Percentiles rank a stretch among this genome's conserved stretches.
phyloP scores from a whole-genome alignment of 2,329 filamentous ascomycete genomes.

The Alternaria rosae region DNA sequence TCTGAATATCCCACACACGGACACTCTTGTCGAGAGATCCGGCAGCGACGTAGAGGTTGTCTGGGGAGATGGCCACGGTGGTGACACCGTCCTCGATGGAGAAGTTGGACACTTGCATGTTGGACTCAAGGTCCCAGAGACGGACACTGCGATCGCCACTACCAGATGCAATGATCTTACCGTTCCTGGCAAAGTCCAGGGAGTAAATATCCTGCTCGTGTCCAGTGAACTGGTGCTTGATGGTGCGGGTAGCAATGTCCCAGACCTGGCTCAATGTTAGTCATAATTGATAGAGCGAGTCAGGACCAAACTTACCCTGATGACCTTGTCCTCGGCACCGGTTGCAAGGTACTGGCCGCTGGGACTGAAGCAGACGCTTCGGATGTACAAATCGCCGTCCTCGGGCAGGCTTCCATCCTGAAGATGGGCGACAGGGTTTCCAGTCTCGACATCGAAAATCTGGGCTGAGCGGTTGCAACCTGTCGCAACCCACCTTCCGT shows the following conservation, averaged over 20 bases:
- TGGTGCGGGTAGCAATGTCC: slow-evolving; percentile 85
- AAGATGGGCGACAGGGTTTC: slow-evolving; percentile 86
- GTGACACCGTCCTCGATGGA: slow-evolving; percentile 97
- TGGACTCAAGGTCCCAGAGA: slow-evolving; percentile 92
- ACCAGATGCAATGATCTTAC: slow-evolving; percentile 92
- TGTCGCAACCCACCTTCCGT: slow-evolving; percentile 94
- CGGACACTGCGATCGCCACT: slow-evolving; percentile 94
- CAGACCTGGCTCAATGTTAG: slow-evolving; percentile 70
- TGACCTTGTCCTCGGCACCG: slow-evolving; percentile 96
- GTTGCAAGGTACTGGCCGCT: slow-evolving; percentile 94
- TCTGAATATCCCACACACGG: slow-evolving; percentile 91
- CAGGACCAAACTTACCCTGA: slow-evolving; percentile 71
- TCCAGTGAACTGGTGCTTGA: slow-evolving; percentile 92
- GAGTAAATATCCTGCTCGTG: slow-evolving; percentile 99
- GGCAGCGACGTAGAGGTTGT: slow-evolving; percentile 91
- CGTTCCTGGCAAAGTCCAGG: slow-evolving; percentile 91
- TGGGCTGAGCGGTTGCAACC: slow-evolving; percentile 99
- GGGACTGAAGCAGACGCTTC: slow-evolving; percentile 98
- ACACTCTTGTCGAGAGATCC: slow-evolving; percentile 98
- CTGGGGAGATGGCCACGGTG: slow-evolving; percentile 95
- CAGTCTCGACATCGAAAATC: slow-evolving; percentile 91
- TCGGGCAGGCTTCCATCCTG: slow-evolving; percentile 89
- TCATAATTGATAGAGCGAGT: background rate
- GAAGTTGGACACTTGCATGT: slow-evolving; percentile 81
- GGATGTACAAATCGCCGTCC: slow-evolving; percentile 92